phyloP scores from a whole-genome alignment of 2,329 filamentous ascomycete genomes.

The Neurospora sp. region DNA sequence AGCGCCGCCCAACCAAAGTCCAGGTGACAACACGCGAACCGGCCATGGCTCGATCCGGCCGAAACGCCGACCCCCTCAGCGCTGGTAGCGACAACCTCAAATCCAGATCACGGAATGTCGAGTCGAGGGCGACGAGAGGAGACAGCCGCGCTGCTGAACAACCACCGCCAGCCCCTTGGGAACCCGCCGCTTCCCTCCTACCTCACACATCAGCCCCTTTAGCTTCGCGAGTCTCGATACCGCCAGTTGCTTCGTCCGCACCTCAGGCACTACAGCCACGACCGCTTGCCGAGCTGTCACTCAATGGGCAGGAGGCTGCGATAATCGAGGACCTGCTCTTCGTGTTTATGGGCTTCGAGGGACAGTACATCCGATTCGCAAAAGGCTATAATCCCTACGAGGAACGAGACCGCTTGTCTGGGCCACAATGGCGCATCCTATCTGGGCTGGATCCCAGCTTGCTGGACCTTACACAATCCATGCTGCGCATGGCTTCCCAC shows the following conservation, averaged over 20 bases:
- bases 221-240: constrained; percentile 46
- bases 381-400: constrained; percentile 73
- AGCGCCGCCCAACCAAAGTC: constrained; percentile 45
- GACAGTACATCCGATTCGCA: constrained; percentile 87
- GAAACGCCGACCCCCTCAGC: constrained; percentile 44
- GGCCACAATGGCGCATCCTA: constrained; percentile 70
- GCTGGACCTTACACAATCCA: constrained; percentile 74
- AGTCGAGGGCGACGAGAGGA: not conserved
- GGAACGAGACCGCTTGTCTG: constrained; percentile 78
- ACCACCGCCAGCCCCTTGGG: constrained; percentile 50
- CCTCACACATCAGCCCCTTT: constrained; percentile 60
- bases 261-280: constrained; percentile 60
- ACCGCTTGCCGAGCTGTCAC: constrained; percentile 58
- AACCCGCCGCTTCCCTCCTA: constrained; percentile 66
- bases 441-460: constrained; percentile 84
- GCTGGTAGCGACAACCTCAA: constrained; percentile 32
- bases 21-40: constrained; percentile 54
- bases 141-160: constrained; percentile 4
- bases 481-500: constrained; percentile 91
- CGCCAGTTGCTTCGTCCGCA: constrained; percentile 64
- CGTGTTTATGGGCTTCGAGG: constrained; percentile 96
- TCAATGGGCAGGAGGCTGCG: constrained; percentile 76
- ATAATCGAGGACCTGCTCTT: constrained; percentile 87
- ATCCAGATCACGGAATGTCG: constrained; percentile 33
- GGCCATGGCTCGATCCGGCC: constrained; percentile 41